Evolutionary conservation across 1,284 basidiomycete genomes (phyloP), one percentile per base, ranked within the genome.

Genomic region (Xerocomus tenax): DNA sequence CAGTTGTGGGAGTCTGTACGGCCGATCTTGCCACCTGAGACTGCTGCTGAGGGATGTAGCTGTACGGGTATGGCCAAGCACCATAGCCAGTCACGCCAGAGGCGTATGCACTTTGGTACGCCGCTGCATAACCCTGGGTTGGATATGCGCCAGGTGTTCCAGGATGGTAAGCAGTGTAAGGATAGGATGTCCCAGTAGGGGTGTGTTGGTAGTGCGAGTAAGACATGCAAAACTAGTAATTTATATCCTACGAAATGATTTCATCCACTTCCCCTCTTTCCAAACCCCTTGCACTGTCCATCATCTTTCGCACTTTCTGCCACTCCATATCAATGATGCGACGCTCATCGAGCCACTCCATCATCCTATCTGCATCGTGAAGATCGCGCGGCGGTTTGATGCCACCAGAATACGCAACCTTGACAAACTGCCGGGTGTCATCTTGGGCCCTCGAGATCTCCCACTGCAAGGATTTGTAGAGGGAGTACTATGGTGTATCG

Each of bases 301-400:
- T 85, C 72, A 88, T 75, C 19, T 71, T 68, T 57, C 84, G 81
- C 45, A 89, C 63, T 57, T 72, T 81, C 51, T 75, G 71, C 83
- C 83, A 88, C 58, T 84, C 77, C 53, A 71, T 71, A 28, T 80
- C 77, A 56, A 91, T 82, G 42, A 85, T 68, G 12, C 78, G 75
- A 40, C 84, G 74, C 52, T 78, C 66, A 54, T 91, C 88, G 29
- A 93, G 74, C 87, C 88, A 92, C 39, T 87, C 82, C 67, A 84
- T 84, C 28, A 91, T 75, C 25, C 71, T 79, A 61, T 91, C 87
- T 7, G 83, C 84, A 59, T 91, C 80, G 13, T 71, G 66, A 23
- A 80, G 69, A 58, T 87, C 81, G 42, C 78, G 66, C 0, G 83
- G 85, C 18, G 81, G 84, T 51, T 72, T 60, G 55, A 66, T 65